phyloP scores from a whole-genome alignment of 2,329 filamentous ascomycete genomes.

The Capronia americana region DNA sequence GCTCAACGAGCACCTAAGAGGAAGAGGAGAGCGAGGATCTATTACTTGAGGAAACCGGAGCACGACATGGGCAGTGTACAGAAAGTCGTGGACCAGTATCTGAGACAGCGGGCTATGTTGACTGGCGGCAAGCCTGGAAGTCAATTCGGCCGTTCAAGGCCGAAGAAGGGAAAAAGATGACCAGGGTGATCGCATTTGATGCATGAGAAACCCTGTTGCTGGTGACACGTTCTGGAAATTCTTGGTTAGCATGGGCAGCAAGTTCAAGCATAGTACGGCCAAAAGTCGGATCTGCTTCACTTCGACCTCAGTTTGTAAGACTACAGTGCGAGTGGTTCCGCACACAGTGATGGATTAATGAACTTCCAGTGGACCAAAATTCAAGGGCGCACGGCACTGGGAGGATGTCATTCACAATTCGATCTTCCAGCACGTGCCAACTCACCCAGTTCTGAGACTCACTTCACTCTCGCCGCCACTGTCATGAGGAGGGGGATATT shows the following conservation, averaged over 20 bases:
- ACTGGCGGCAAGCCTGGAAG: slow-evolving; percentile 40
- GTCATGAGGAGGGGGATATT: background rate
- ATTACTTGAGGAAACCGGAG: slow-evolving; percentile 83
- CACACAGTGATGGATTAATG: slow-evolving; percentile 7
- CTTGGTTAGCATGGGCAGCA: background rate
- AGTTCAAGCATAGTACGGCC: background rate
- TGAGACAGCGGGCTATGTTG: slow-evolving; percentile 59
- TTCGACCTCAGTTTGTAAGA: slow-evolving; percentile 10
- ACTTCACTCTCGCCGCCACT: slow-evolving; percentile 2
- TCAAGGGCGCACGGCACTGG: background rate
- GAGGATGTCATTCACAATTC: background rate
- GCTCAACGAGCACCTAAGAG: slow-evolving; percentile 85
- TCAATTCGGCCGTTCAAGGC: slow-evolving; percentile 20
- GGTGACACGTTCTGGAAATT: background rate
- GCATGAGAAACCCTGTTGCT: background rate
- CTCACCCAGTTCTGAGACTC: background rate
- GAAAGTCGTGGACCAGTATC: slow-evolving; percentile 73
- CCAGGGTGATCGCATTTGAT: background rate
- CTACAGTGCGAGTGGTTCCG: background rate
- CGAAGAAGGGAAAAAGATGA: slow-evolving; percentile 34
- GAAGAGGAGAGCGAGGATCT: slow-evolving; percentile 83
- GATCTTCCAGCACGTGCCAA: background rate
- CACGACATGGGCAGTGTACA: slow-evolving; percentile 89
- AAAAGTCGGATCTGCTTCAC: background rate
- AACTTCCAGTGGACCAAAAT: background rate